phyloP scores from a whole-genome alignment of 148 eudicot species.

The Chenopodium berlandieri region DNA sequence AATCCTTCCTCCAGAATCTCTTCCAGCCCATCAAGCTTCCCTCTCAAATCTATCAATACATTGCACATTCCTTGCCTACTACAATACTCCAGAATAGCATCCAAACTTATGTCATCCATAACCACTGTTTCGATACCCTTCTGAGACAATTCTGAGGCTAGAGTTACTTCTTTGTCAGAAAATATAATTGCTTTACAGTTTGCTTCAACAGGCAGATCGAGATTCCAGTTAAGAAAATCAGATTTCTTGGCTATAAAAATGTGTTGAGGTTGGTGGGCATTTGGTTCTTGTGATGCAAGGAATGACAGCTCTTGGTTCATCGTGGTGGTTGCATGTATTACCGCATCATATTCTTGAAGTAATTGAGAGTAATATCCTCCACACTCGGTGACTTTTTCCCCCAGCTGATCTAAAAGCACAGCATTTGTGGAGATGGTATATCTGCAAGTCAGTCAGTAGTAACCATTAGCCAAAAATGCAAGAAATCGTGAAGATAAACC shows the following conservation, averaged over 20 bases:
- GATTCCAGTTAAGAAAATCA: conserved; percentile 37
- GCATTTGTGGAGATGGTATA: conserved; percentile 75
- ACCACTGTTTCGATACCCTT: conserved; percentile 58
- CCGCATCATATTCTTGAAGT: conserved; percentile 83
- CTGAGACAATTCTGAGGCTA: conserved; percentile 36
- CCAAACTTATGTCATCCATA: conserved; percentile 49
- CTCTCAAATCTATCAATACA: conserved; percentile 76
- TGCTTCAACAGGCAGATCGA: conserved; percentile 28
- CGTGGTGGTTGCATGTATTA: conserved; percentile 48
- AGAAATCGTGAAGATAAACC: not conserved
- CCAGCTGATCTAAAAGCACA: conserved; percentile 45
- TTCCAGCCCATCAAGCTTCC: conserved; percentile 46
- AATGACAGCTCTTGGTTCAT: conserved; percentile 32
- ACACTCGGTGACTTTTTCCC: conserved; percentile 42
- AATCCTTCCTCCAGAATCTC: conserved; percentile 60
- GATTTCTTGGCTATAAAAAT: conserved; percentile 53
- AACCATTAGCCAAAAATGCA: not conserved
- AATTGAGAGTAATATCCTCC: conserved; percentile 86
- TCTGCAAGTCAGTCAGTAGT: conserved; percentile 38
- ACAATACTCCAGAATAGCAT: conserved; percentile 64
- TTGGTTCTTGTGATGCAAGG: conserved; percentile 65
- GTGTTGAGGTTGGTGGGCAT: conserved; percentile 76
- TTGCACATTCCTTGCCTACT: conserved; percentile 58
- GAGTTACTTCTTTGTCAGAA: conserved; percentile 42
- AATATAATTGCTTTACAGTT: conserved; percentile 53